Percentiles rank a stretch among this genome's conserved stretches.
Conservation (phyloP, 1,284 basidiomycete species). For the Ganoderma lingzhi region DNA sequence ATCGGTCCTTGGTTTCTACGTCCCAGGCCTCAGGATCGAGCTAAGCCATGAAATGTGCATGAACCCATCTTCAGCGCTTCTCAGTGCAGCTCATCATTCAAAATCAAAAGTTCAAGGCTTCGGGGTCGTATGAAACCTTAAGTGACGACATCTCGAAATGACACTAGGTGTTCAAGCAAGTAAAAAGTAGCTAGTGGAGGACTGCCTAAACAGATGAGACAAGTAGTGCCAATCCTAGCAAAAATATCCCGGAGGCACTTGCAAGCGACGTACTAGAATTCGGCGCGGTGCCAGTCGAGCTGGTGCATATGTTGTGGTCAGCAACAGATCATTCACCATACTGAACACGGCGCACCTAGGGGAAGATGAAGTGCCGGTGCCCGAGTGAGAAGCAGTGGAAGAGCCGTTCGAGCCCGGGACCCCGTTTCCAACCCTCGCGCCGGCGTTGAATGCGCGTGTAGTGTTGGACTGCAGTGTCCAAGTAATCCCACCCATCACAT, state of each 20-base stretch:
- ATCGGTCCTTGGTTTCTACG: background rate
- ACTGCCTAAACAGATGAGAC: background rate
- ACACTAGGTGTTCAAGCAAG: background rate
- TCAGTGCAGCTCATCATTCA: background rate
- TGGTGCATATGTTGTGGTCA: background rate
- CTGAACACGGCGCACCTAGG: background rate
- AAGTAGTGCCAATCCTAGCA: background rate
- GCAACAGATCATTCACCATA: background rate
- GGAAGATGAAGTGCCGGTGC: background rate
- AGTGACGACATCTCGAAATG: background rate
- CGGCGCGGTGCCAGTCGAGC: background rate
- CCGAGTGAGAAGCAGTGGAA: constrained; percentile 8
- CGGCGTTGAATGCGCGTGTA: constrained; percentile 60
- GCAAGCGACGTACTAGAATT: background rate
- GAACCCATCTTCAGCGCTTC: background rate
- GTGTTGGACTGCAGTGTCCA: constrained; percentile 76
- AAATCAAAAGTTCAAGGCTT: background rate
- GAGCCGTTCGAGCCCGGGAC: background rate
- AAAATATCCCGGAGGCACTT: background rate
- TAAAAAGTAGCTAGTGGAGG: background rate
- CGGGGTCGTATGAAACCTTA: background rate
- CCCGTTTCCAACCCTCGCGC: constrained; percentile 39
- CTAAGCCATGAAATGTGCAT: background rate
- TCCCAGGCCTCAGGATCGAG: too few species aligned
- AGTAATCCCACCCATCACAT: constrained; percentile 76